A percentile compares a stretch with the other conserved stretches of the same genome.
These are phyloP conservation scores for Exophiala sp. DNA, from an alignment of 2,329 filamentous ascomycete genomes.

Conservation along the genomic window DNA sequence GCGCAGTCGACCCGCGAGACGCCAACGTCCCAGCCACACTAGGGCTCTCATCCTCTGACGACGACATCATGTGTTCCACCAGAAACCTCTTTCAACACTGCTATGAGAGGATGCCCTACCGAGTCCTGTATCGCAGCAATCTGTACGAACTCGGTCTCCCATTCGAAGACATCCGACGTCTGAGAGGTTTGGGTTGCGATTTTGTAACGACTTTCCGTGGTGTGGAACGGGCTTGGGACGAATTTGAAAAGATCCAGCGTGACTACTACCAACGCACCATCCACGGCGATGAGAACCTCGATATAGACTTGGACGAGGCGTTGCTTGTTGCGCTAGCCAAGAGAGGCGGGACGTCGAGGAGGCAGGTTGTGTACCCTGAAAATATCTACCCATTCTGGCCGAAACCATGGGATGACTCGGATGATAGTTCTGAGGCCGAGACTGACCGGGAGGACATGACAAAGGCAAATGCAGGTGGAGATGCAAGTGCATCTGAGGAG, in stretches of 20 bases:
- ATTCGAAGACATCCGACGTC: neutral
- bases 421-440: neutral
- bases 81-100: neutral
- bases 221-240: conserved; percentile 5
- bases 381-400: conserved; percentile 8
- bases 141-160: conserved; percentile 3
- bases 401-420: neutral
- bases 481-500: too few relatives aligned
- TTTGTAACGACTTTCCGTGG: conserved; percentile 14
- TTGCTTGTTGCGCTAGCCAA: neutral
- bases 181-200: neutral
- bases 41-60: neutral
- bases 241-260: neutral
- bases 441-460: neutral
- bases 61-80: neutral
- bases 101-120: conserved; percentile 10
- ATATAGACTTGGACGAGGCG: neutral
- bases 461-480: neutral
- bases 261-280: neutral
- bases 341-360: conserved; percentile 1
- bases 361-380: conserved; percentile 16
- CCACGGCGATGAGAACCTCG: too few relatives aligned
- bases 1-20: conserved; percentile 2
- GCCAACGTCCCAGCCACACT: neutral
- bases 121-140: conserved; percentile 1